These are phyloP conservation scores for Candida tetrigidarum DNA, from an alignment of 1,139 yeast genomes.

Conservation along the genomic window DNA sequence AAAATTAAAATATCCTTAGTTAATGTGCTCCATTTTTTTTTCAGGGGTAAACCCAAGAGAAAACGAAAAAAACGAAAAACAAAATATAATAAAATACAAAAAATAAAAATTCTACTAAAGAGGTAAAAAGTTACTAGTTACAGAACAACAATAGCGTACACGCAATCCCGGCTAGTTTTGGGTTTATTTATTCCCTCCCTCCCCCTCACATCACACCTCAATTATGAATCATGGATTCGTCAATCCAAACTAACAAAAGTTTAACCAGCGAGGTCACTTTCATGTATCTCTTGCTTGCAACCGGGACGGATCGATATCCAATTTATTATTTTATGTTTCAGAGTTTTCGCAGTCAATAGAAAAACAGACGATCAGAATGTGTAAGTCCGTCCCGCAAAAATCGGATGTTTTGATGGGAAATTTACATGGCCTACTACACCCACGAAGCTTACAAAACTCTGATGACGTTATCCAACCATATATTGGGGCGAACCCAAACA, in stretches of 20 bases:
- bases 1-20: too few relatives aligned
- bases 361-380: neutral
- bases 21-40: too few relatives aligned
- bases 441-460: neutral
- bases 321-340: constrained; percentile 2
- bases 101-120: neutral
- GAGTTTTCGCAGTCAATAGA: neutral
- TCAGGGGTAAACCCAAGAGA: neutral
- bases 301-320: too few relatives aligned
- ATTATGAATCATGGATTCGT: neutral
- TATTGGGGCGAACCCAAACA: too few relatives aligned
- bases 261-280: too few relatives aligned
- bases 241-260: too few relatives aligned
- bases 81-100: too few relatives aligned
- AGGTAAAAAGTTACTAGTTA: neutral
- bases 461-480: neutral
- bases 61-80: neutral
- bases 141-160: too few relatives aligned
- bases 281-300: neutral
- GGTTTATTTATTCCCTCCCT: too few relatives aligned
- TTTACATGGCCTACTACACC: neutral
- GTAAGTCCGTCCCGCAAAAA: neutral
- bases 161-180: too few relatives aligned
- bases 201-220: too few relatives aligned
- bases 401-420: constrained; percentile 1